phyloP scores from a whole-genome alignment of 768 basidiomycete species.

The Russula virescens region DNA sequence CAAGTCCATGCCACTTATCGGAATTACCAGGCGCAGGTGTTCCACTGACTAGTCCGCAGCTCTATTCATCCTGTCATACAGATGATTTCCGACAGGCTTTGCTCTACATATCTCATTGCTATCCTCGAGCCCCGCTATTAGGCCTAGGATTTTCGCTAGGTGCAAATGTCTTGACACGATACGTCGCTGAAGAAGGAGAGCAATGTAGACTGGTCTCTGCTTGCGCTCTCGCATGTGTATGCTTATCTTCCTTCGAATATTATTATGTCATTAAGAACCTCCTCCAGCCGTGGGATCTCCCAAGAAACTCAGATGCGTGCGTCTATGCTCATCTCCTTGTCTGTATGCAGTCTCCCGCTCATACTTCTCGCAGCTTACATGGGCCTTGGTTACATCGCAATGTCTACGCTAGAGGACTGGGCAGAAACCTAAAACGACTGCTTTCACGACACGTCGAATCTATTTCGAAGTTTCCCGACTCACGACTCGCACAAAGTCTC shows the following conservation, averaged over 20 bases:
- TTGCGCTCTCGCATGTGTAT: constrained; percentile 69
- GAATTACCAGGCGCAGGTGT: constrained; percentile 9
- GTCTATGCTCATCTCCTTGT: neutral
- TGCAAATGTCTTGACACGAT: constrained; percentile 84
- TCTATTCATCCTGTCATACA: constrained; percentile 87
- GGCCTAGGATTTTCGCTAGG: constrained; percentile 94
- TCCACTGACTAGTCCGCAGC: constrained; percentile 34
- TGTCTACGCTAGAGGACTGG: constrained; percentile 78
- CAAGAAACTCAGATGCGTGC: constrained; percentile 34
- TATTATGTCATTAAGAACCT: neutral
- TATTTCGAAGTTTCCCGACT: constrained; percentile 47
- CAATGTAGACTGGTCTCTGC: constrained; percentile 56
- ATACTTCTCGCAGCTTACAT: constrained; percentile 42
- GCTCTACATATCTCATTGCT: constrained; percentile 62
- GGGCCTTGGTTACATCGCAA: constrained; percentile 50
- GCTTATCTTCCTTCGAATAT: constrained; percentile 30
- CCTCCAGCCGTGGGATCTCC: constrained; percentile 46
- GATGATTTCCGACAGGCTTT: constrained; percentile 83
- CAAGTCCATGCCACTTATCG: constrained; percentile 1
- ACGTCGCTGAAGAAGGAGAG: constrained; percentile 78
- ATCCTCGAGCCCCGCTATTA: constrained; percentile 75
- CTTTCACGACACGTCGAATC: constrained; percentile 45
- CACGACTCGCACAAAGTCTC: constrained; percentile 45
- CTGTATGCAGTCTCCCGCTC: neutral
- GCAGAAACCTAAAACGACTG: constrained; percentile 58